Percentiles rank a stretch among this genome's conserved stretches.
These are phyloP conservation scores for Verticillium isaacii DNA, from an alignment of 2,329 filamentous ascomycete genomes.

Conservation along the genomic window DNA sequence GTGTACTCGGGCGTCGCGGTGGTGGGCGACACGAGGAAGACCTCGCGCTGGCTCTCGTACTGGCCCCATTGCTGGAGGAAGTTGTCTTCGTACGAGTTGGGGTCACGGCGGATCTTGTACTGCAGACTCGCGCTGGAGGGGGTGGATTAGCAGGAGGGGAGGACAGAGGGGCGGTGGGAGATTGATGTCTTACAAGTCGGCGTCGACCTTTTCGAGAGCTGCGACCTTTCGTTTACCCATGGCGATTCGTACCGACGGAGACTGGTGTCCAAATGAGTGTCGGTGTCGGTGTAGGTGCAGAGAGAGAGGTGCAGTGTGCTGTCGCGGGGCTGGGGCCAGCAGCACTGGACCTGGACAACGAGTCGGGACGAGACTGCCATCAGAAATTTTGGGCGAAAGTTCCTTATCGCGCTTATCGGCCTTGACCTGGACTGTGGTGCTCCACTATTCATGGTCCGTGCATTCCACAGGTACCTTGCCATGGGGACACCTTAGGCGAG, in stretches of 20 bases:
- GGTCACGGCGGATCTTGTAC: constrained; percentile 86
- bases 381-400: background rate
- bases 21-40: constrained; percentile 80
- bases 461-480: too few species aligned
- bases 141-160: constrained; percentile 17
- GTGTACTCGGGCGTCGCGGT: constrained; percentile 73
- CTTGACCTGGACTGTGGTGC: too few species aligned
- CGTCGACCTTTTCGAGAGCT: constrained; percentile 92
- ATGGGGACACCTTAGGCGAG: too few species aligned
- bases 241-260: background rate
- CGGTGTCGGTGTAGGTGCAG: background rate
- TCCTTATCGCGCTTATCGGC: background rate
- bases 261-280: background rate
- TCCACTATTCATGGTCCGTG: too few species aligned
- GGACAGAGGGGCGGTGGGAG: background rate
- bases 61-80: constrained; percentile 85
- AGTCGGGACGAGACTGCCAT: background rate
- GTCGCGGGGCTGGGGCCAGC: background rate
- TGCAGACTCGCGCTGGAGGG: constrained; percentile 68
- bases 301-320: background rate
- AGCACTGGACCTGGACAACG: background rate
- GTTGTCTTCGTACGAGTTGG: constrained; percentile 85
- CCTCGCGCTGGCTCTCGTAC: constrained; percentile 85
- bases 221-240: constrained; percentile 89
- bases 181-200: constrained; percentile 60